Percentiles rank a stretch among this genome's conserved stretches.
phyloP scores from a whole-genome alignment of 371 early-diverging fungal species.

The Saksenaea oblongispora region DNA sequence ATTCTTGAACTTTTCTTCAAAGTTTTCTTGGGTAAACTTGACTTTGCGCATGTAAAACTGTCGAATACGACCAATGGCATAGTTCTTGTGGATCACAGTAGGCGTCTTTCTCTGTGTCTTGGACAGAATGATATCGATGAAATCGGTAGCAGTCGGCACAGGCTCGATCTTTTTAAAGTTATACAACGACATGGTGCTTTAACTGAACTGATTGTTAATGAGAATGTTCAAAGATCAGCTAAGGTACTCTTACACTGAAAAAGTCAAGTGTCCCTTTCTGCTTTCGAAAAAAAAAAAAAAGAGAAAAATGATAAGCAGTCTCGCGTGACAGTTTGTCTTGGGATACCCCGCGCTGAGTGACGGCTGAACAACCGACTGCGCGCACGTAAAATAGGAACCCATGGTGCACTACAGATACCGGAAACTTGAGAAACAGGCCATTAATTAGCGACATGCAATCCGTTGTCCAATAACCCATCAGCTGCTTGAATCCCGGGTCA shows the following conservation, averaged over 20 bases:
- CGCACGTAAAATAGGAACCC: too few species aligned
- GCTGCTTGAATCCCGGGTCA: too few species aligned
- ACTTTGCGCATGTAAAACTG: conserved; percentile 99
- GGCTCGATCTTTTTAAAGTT: conserved; percentile 98
- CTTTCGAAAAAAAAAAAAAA: conserved; percentile 10
- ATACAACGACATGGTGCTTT: conserved; percentile 63
- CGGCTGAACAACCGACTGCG: too few species aligned
- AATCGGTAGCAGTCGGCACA: conserved; percentile 93
- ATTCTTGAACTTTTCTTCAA: conserved; percentile 93
- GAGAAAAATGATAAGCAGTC: conserved; percentile 9
- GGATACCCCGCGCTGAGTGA: too few species aligned
- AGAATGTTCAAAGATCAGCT: background rate
- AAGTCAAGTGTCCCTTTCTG: conserved; percentile 5
- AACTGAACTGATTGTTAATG: background rate
- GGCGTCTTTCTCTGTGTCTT: conserved; percentile 99
- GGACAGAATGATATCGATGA: conserved; percentile 98
- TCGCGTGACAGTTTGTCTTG: conserved; percentile 1
- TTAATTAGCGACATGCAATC: too few species aligned
- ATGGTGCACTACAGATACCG: too few species aligned
- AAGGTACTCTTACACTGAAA: conserved; percentile 9
- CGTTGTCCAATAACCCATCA: too few species aligned
- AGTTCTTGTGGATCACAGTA: conserved; percentile 97
- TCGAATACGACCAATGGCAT: conserved; percentile 96
- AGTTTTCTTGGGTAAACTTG: conserved; percentile 98
- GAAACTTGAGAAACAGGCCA: too few species aligned